phyloP scores from a whole-genome alignment of 306 rosid genomes.

The Fragaria iinumae region DNA sequence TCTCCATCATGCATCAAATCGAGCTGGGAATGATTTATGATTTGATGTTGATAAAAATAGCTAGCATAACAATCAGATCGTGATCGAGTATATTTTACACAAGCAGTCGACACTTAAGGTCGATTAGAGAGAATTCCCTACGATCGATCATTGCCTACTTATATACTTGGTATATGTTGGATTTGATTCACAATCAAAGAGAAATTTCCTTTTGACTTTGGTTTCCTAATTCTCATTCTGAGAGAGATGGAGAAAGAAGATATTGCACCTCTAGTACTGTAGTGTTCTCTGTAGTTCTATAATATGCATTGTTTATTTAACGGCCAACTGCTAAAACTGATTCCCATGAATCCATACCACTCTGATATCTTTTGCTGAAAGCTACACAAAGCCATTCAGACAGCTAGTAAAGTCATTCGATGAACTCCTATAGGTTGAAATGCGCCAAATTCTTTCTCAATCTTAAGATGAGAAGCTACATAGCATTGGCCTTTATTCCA shows the following conservation, averaged over 20 bases:
- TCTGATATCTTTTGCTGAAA: slow-evolving; percentile 22
- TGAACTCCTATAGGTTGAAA: slow-evolving; percentile 9
- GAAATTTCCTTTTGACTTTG: slow-evolving; percentile 5
- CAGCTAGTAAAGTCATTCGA: slow-evolving; percentile 7
- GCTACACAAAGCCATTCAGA: slow-evolving; percentile 23
- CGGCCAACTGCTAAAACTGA: slow-evolving; percentile 37
- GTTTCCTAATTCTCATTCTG: not conserved
- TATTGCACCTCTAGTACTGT: slow-evolving; percentile 15
- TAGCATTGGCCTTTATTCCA: slow-evolving; percentile 27
- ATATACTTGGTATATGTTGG: not conserved
- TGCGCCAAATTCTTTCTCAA: slow-evolving; percentile 18
- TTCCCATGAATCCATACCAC: slow-evolving; percentile 28
- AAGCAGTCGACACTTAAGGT: not conserved
- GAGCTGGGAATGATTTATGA: not conserved
- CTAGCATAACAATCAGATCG: not conserved
- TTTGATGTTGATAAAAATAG: not conserved
- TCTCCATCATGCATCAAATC: not conserved
- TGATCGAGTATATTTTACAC: not conserved
- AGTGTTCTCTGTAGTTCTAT: not conserved
- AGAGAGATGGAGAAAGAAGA: not conserved
- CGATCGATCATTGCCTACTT: not conserved
- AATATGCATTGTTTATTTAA: slow-evolving; percentile 17
- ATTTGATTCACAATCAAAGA: slow-evolving; percentile 22
- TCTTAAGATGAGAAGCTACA: slow-evolving; percentile 5
- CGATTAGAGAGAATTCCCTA: not conserved